A percentile compares a stretch with the other conserved stretches of the same genome.
Conservation (phyloP, 2,329 filamentous ascomycete genomes). For the Arthroderma sp. region DNA sequence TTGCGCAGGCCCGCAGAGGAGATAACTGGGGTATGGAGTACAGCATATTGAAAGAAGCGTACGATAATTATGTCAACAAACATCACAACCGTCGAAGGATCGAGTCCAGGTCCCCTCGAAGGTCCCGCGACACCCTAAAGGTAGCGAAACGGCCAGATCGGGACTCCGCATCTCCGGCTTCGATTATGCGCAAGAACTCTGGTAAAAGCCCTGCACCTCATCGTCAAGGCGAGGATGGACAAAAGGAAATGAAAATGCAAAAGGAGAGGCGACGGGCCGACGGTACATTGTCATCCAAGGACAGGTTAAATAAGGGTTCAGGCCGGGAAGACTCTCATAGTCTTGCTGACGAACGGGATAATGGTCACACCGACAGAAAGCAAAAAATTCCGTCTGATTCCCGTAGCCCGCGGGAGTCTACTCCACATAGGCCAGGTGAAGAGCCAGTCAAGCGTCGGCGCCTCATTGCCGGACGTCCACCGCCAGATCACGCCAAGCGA, state of each 20-base stretch:
- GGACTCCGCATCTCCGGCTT: slow-evolving; percentile 31
- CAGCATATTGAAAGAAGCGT: slow-evolving; percentile 60
- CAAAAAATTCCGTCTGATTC: slow-evolving; percentile 18
- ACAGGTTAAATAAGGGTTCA: slow-evolving; percentile 18
- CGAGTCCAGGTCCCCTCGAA: slow-evolving; percentile 29
- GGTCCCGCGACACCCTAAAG: slow-evolving; percentile 30
- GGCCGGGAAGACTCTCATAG: slow-evolving; percentile 23
- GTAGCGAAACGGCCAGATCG: slow-evolving; percentile 23
- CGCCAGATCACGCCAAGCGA: slow-evolving; percentile 24
- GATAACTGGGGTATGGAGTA: slow-evolving; percentile 86
- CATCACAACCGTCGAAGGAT: slow-evolving; percentile 23
- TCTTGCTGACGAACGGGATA: slow-evolving; percentile 10
- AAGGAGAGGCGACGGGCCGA: slow-evolving; percentile 21
- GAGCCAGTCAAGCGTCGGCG: slow-evolving; percentile 30
- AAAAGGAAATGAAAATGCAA: slow-evolving; percentile 11
- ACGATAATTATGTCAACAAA: slow-evolving; percentile 27
- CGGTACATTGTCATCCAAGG: slow-evolving; percentile 17
- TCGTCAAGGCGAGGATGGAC: slow-evolving; percentile 18
- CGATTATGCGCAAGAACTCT: slow-evolving; percentile 22
- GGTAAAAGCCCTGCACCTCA: slow-evolving; percentile 23
- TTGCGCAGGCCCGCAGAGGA: slow-evolving; percentile 69
- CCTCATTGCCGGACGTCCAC: slow-evolving; percentile 32
- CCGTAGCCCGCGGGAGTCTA: slow-evolving; percentile 25
- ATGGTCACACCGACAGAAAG: slow-evolving; percentile 12
- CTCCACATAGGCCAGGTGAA: slow-evolving; percentile 20